Base-by-base conservation (phyloP, 2,329 filamentous ascomycete genomes). In the Curvularia spicifera region DNA sequence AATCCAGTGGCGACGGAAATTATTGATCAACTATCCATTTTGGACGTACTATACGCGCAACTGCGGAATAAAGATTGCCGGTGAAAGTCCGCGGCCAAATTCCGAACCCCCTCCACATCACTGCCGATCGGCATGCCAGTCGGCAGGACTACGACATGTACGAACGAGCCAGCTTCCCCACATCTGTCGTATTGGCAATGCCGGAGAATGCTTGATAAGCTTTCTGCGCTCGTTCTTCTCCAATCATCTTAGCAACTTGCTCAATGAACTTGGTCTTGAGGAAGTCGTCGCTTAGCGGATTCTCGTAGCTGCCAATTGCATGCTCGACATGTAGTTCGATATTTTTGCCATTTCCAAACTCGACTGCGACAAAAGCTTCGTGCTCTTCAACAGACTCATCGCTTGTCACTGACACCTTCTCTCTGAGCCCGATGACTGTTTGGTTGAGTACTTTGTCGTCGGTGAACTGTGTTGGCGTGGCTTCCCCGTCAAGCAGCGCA, bases 391-490 rank as follows among this genome's bases (percentile, higher is more conserved):
- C 63, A 10, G 51, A 64, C 5, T 76, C 66, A 56, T 83, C 80
- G 0, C 77, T 75, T 0, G 69, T 77, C 2, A 81, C 81, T 8
- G 78, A 71, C 49, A 84, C 78, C 47, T 76, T 79, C 54, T 81
- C 77, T n/a, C 83, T 72, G 33, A 85, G 56, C 0, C 52, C 59
- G 3, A 82, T 70, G 1, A 84, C 78, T 10, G 71, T 72, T 13
- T 64, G 24, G 51, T 81, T 76, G n/a, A 65, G 74, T 3, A 84
- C 82, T 1, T 82, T 76, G 0, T 68, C 62, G 63, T 85, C 80
- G 5, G 80, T 80, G 68, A 84, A 86, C 66, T 85, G 77, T 5
- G 75, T 76, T 2, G 83, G 83, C 0, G 81, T 82, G 10, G 79
- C 83, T 65, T 82, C 81, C 0, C 83, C 83, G 56, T 79, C 81